Conservation (phyloP, 2,329 filamentous ascomycete genomes). For the Hypoxylon sp. region DNA sequence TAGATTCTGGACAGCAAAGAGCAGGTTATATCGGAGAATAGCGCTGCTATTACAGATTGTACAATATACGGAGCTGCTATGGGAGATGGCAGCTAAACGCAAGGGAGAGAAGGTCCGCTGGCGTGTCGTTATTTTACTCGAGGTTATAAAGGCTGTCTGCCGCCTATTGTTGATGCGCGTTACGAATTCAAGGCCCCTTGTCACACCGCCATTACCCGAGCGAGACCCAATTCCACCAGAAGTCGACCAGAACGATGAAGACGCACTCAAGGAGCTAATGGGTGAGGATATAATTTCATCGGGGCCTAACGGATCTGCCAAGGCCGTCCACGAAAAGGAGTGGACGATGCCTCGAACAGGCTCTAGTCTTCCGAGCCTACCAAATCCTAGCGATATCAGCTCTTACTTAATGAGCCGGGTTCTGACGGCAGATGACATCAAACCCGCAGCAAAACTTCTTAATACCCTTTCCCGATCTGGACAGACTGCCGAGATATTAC, state of each 20-base stretch:
- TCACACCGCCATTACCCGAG: conserved; percentile 88
- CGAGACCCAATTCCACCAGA: conserved; percentile 79
- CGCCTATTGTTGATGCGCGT: conserved; percentile 83
- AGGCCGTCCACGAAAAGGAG: conserved; percentile 69
- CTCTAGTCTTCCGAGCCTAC: conserved; percentile 84
- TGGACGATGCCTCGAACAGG: conserved; percentile 98
- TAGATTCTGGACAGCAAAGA: conserved; percentile 73
- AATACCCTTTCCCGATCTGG: conserved; percentile 80
- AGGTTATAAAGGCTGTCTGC: conserved; percentile 88
- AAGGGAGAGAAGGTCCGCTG: conserved; percentile 85
- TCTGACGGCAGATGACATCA: conserved; percentile 95
- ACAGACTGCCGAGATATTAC: conserved; percentile 88
- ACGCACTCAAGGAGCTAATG: conserved; percentile 52
- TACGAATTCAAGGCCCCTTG: conserved; percentile 84
- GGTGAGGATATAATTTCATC: conserved; percentile 55
- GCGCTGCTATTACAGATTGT: conserved; percentile 89
- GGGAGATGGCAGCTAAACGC: conserved; percentile 95
- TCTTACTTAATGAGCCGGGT: conserved; percentile 90
- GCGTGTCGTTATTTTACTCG: conserved; percentile 87
- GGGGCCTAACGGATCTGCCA: conserved; percentile 60
- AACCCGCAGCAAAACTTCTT: conserved; percentile 87
- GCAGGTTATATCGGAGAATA: conserved; percentile 80
- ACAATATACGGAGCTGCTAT: conserved; percentile 94
- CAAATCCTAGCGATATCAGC: conserved; percentile 84
- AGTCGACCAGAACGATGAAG: conserved; percentile 65